Percentiles rank a stretch among this genome's conserved stretches.
phyloP scores from a whole-genome alignment of 129 eudicot genomes.

The Chrysanthemum seticuspe region DNA sequence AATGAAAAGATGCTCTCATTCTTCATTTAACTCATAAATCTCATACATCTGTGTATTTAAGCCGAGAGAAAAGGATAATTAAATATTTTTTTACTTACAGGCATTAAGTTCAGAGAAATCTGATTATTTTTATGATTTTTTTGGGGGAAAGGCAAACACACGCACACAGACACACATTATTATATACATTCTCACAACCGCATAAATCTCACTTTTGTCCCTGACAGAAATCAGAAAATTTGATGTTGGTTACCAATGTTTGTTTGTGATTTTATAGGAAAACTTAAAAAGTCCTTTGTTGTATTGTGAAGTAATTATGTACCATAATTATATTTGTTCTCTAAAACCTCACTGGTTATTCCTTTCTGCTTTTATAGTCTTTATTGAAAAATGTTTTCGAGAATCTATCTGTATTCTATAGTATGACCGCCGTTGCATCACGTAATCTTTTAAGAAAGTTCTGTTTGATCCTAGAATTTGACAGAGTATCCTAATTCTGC shows the following conservation, averaged over 20 bases:
- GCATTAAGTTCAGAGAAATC: slow-evolving; percentile 1
- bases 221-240: background rate
- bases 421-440: too few relatives aligned
- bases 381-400: background rate
- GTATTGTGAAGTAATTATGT: slow-evolving; percentile 8
- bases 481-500: background rate
- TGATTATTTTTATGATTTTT: background rate
- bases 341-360: background rate
- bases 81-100: slow-evolving; percentile 15
- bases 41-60: slow-evolving; percentile 1
- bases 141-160: too few relatives aligned
- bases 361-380: slow-evolving; percentile 11
- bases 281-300: background rate
- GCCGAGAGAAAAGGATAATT: background rate
- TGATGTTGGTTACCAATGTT: slow-evolving; percentile 5
- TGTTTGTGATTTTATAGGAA: background rate
- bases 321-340: slow-evolving; percentile 1
- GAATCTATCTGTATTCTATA: too few relatives aligned
- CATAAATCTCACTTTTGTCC: too few relatives aligned
- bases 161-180: too few relatives aligned
- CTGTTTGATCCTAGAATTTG: background rate
- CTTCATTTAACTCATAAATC: background rate
- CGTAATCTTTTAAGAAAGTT: background rate
- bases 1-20: background rate
- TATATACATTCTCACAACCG: too few relatives aligned